phyloP scores from a whole-genome alignment of 306 rosid species.

The Rosa rugosa region DNA sequence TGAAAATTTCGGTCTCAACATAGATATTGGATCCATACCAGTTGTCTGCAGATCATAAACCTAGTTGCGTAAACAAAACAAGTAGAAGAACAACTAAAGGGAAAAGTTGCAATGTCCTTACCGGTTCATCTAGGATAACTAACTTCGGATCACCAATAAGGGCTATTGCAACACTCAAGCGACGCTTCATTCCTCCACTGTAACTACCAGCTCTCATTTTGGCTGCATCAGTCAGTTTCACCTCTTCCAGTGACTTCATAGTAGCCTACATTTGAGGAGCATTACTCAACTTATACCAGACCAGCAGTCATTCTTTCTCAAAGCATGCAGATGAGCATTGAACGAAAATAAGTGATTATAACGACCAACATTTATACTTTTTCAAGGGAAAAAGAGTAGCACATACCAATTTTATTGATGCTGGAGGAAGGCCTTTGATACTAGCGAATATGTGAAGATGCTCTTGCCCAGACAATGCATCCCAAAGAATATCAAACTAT shows the following conservation, averaged over 20 bases:
- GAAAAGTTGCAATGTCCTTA: constrained; percentile 31
- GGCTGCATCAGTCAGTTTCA: constrained; percentile 72
- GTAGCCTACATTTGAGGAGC: constrained; percentile 45
- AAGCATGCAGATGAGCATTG: constrained; percentile 15
- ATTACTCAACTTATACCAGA: background rate
- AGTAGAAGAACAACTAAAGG: constrained; percentile 19
- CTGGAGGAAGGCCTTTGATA: constrained; percentile 70
- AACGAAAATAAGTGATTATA: background rate
- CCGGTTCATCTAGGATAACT: constrained; percentile 87
- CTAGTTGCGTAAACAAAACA: constrained; percentile 25
- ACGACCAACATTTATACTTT: background rate
- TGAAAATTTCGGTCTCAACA: no score
- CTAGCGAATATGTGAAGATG: constrained; percentile 84
- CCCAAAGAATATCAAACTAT: constrained; percentile 93
- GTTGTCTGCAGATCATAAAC: constrained; percentile 56
- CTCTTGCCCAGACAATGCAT: constrained; percentile 71
- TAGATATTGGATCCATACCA: constrained; percentile 94
- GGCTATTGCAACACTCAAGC: constrained; percentile 87
- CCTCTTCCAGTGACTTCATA: constrained; percentile 63
- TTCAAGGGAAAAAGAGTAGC: constrained; percentile 14
- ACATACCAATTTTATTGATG: constrained; percentile 63
- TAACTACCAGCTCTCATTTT: constrained; percentile 79
- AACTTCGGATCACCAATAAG: constrained; percentile 86
- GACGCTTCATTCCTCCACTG: constrained; percentile 96
- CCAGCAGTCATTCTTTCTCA: background rate